Conservation (phyloP, 352 stramenopile species). For the Phytophthora sojae region DNA sequence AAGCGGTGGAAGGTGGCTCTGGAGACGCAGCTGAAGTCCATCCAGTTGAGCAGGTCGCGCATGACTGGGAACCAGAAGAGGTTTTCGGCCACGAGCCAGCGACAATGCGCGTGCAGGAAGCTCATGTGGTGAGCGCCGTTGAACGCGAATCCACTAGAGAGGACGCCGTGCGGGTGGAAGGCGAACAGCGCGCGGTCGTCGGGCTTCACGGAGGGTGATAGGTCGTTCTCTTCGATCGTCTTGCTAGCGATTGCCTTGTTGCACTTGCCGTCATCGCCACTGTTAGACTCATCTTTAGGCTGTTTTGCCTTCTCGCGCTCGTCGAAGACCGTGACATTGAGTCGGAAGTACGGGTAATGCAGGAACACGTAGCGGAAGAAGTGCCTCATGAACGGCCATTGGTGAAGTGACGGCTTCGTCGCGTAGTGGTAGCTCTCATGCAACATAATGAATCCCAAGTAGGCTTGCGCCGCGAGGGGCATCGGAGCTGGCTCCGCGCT, state of each 20-base stretch:
- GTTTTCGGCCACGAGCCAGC: constrained; percentile 75
- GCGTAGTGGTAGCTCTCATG: constrained; percentile 55
- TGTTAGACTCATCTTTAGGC: neutral
- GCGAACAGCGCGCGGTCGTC: constrained; percentile 36
- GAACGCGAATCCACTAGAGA: constrained; percentile 53
- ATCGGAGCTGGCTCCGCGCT: constrained; percentile 7
- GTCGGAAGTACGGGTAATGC: constrained; percentile 58
- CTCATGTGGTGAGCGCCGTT: constrained; percentile 62
- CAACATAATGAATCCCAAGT: constrained; percentile 41
- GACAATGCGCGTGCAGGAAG: constrained; percentile 52
- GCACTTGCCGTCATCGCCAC: neutral
- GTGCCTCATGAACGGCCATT: constrained; percentile 54
- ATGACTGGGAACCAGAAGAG: constrained; percentile 70
- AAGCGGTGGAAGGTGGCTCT: constrained; percentile 54
- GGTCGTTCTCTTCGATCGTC: constrained; percentile 18
- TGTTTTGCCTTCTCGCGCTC: constrained; percentile 22
- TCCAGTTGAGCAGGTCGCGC: constrained; percentile 66
- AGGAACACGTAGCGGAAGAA: constrained; percentile 51
- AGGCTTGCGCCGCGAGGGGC: constrained; percentile 24
- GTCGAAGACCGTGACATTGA: constrained; percentile 54
- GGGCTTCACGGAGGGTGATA: constrained; percentile 14
- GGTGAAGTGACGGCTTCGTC: constrained; percentile 26
- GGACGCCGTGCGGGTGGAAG: constrained; percentile 75
- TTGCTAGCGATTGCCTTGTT: constrained; percentile 3
- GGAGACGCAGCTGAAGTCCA: constrained; percentile 54